Evolutionary conservation across 1,284 basidiomycete genomes (phyloP).

Genomic region (Boletus semigastroideus): DNA sequence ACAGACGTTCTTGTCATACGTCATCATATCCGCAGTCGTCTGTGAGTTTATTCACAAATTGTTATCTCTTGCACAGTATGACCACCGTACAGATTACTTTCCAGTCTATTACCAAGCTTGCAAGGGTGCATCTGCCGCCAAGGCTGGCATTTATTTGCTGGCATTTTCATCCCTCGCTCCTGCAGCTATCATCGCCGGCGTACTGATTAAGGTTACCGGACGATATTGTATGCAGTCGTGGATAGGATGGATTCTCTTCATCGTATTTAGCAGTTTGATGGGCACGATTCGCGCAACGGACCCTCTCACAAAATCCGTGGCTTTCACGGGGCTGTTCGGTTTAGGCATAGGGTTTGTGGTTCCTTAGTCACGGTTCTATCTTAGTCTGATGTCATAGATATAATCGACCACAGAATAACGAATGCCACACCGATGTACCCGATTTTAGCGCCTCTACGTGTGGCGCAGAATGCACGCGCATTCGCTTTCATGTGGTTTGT

Average conservation of each 20-base stretch:
- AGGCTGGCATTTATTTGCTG: slow-evolving; percentile 10
- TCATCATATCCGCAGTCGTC: background rate
- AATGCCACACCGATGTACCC: slow-evolving; percentile 16
- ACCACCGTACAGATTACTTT: slow-evolving; percentile 5
- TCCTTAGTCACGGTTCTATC: background rate
- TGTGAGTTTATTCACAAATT: slow-evolving; percentile 3
- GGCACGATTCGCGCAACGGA: slow-evolving; percentile 2
- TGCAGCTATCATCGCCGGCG: background rate
- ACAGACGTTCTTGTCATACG: slow-evolving; percentile 1
- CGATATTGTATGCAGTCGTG: slow-evolving; percentile 13
- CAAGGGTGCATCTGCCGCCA: slow-evolving; percentile 5
- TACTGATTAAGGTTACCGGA: slow-evolving; percentile 3
- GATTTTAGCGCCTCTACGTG: slow-evolving; percentile 37
- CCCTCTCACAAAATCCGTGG: background rate
- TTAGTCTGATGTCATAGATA: background rate
- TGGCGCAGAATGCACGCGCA: slow-evolving; percentile 32
- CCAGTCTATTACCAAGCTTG: slow-evolving; percentile 14
- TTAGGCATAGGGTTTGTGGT: slow-evolving; percentile 7
- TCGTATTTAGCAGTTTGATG: slow-evolving; percentile 7
- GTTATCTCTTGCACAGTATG: background rate
- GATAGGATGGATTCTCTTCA: slow-evolving; percentile 6
- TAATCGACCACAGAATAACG: background rate
- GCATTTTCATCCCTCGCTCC: slow-evolving; percentile 1
- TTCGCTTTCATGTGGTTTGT: slow-evolving; percentile 35
- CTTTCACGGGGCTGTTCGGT: background rate